Evolutionary conservation across 2,329 filamentous ascomycete genomes (phyloP).

Genomic region (Sclerotiophoma versabilis): DNA sequence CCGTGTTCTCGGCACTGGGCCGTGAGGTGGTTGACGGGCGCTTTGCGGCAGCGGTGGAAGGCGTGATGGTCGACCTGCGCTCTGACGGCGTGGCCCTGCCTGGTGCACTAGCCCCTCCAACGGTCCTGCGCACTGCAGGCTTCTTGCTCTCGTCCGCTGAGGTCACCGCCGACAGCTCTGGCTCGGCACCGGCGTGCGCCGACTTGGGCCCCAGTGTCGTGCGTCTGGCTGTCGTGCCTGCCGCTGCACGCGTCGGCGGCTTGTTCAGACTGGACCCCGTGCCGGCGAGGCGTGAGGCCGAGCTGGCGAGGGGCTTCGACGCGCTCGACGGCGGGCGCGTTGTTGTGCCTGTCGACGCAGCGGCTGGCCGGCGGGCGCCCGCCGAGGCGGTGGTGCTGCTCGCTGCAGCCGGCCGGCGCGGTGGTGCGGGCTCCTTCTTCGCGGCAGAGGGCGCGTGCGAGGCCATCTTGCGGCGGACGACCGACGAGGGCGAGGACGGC

Average conservation of each 20-base stretch:
- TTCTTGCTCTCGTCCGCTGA: constrained; percentile 49
- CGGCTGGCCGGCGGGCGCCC: constrained; percentile 36
- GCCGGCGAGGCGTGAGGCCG: constrained; percentile 36
- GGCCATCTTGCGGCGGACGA: constrained; percentile 44
- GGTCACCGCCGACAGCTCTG: constrained; percentile 43
- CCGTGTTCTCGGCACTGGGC: constrained; percentile 30
- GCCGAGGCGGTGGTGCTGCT: constrained; percentile 22
- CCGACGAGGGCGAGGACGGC: constrained; percentile 37
- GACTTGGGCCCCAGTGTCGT: constrained; percentile 31
- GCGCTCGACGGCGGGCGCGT: constrained; percentile 35
- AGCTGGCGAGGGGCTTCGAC: constrained; percentile 29
- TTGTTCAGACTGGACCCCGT: constrained; percentile 45
- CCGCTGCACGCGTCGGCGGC: constrained; percentile 45
- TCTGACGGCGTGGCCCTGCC: constrained; percentile 35
- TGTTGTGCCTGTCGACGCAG: constrained; percentile 26
- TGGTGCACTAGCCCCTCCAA: constrained; percentile 25
- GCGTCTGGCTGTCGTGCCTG: constrained; percentile 31
- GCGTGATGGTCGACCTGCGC: constrained; percentile 24
- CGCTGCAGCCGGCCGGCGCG: constrained; percentile 36
- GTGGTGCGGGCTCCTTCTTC: constrained; percentile 36
- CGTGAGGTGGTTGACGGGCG: constrained; percentile 40
- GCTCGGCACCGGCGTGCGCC: constrained; percentile 40
- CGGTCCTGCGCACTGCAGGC: constrained; percentile 36
- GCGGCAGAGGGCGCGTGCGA: constrained; percentile 36
- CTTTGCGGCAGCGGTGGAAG: constrained; percentile 33